Conservation (phyloP, 305 asterid species). For the Petunia hybrid region DNA sequence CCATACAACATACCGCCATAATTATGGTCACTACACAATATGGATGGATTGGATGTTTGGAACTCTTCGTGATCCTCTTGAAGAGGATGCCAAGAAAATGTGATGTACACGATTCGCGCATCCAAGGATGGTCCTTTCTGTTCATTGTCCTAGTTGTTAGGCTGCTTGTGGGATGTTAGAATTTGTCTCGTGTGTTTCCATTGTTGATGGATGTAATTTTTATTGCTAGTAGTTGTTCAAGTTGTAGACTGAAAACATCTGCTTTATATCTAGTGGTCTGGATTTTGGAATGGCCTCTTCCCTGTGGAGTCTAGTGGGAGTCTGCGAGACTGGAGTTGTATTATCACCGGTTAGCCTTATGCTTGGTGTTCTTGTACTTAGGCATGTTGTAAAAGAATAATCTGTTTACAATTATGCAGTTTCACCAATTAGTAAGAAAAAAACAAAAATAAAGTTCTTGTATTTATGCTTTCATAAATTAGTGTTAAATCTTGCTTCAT, state of each 20-base stretch:
- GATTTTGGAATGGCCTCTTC: too few species aligned
- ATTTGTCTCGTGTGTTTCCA: constrained; percentile 4
- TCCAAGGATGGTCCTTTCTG: constrained; percentile 8
- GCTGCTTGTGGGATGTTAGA: background rate
- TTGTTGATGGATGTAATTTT: constrained; percentile 12
- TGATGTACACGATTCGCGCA: constrained; percentile 35
- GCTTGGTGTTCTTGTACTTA: too few species aligned
- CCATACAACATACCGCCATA: constrained; percentile 96
- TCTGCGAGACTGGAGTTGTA: too few species aligned
- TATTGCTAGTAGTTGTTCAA: background rate
- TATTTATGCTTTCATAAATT: background rate
- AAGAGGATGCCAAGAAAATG: constrained; percentile 71
- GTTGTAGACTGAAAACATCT: constrained; percentile 22
- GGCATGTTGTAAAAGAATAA: too few species aligned
- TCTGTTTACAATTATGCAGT: too few species aligned
- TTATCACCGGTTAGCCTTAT: too few species aligned
- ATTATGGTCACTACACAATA: constrained; percentile 92
- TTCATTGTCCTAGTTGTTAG: constrained; percentile 13
- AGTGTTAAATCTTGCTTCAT: background rate
- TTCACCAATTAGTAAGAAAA: too few species aligned
- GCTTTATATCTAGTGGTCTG: background rate
- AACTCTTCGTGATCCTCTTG: constrained; percentile 86
- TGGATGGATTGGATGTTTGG: constrained; percentile 99
- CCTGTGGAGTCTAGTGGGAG: too few species aligned
- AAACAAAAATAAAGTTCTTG: too few species aligned